Base-by-base conservation (phyloP, 352 stramenopile genomes). In the Globisporangium nodosum region DNA sequence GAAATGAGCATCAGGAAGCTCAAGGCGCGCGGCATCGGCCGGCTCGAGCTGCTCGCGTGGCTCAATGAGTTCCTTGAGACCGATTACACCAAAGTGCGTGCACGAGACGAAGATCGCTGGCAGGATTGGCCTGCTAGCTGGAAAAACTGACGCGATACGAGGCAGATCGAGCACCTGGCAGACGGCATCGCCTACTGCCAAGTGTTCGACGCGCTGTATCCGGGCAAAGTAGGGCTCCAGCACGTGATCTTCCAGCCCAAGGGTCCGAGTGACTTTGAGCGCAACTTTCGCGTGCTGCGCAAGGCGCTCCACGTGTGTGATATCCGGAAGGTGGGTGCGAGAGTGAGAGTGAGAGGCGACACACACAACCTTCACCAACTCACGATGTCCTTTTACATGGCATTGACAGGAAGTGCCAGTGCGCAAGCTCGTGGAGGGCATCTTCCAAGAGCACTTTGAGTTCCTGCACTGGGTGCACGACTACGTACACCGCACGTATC, bases 361-460 rank as follows among this genome's bases (percentile, higher is more conserved):
- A 24, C 5, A 21, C 43, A 49, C 35, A 6, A 9, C 5, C 8
- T 39, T 1, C 47, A 15, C 31, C 16, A 33, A 52, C 42, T 21
- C 42, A 21, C 33, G 33, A 39, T 20, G 18, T 27, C 13, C 12
- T 21, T 37, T 11, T 42, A 49, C 52, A 21, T 33, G 46, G 11
- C 15, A 46, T 21, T 7, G 5, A 9, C 16, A 90, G 80, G 80
- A 92, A 53, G 74, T 92, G 12, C 76, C 79, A 1, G 68, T 87
- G 20, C 71, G 69, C 52, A 89, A 92, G 61, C 66, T 90, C 18
- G 67, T 87, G 15, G 63, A 81, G 20, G 82, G 82, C 16, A 63
- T 90, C 12, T 92, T 92, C 55, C 82, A 92, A 35, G 82, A 90
- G 57, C 82, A 92, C 64, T 90, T 92, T 56, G 79, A 90, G 58